phyloP scores from a whole-genome alignment of 371 early-diverging fungal species.

The Paraphysoderma sedebokerense region DNA sequence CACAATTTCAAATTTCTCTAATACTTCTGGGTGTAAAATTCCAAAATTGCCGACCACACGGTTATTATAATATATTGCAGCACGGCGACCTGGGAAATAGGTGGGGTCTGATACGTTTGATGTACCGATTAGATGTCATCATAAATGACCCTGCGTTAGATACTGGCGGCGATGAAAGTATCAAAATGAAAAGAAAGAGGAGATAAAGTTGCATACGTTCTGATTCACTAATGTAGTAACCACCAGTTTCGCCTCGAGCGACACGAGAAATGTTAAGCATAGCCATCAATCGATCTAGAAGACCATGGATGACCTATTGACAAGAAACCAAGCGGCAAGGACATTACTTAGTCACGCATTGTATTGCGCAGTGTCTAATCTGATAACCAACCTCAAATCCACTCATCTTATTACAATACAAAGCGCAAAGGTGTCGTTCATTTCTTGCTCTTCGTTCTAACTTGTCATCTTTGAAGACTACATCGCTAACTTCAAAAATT shows the following conservation, averaged over 20 bases:
- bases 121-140: too few species aligned
- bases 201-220: constrained; percentile 25
- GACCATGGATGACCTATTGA: constrained; percentile 74
- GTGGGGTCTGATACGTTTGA: constrained; percentile 59
- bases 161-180: too few species aligned
- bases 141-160: too few species aligned
- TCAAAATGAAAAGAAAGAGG: constrained; percentile 3
- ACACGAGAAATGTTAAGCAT: constrained; percentile 41
- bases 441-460: constrained; percentile 75
- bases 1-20: constrained; percentile 64
- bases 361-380: too few species aligned
- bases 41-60: constrained; percentile 70
- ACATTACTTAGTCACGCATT: constrained; percentile 1
- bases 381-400: constrained; percentile 67
- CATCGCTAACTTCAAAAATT: constrained; percentile 96
- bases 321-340: not conserved
- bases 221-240: constrained; percentile 72
- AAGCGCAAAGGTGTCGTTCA: constrained; percentile 74
- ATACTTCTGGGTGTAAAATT: constrained; percentile 81
- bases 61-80: constrained; percentile 48
- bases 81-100: constrained; percentile 84
- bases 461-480: constrained; percentile 69
- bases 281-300: constrained; percentile 76
- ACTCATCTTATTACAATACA: constrained; percentile 71
- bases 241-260: constrained; percentile 19